Evolutionary conservation across 345 rosid genomes (phyloP).

Genomic region (Citrus australasica): DNA sequence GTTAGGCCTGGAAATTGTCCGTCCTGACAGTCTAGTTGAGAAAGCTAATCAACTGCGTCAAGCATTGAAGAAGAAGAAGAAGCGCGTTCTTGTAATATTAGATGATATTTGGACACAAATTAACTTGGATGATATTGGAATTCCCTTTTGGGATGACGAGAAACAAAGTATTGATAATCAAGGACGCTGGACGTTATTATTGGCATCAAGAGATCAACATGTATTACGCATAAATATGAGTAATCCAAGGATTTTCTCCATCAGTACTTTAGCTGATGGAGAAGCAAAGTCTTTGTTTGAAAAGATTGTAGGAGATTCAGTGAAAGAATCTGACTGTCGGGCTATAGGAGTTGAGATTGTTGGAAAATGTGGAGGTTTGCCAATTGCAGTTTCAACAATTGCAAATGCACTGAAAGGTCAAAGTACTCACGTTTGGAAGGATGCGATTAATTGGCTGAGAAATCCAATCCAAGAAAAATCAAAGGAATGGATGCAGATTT

Average conservation of each 20-base stretch:
- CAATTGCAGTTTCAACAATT: slow-evolving; percentile 9
- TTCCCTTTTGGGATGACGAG: neutral
- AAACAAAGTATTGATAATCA: neutral
- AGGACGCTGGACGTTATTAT: slow-evolving; percentile 13
- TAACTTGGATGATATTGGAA: neutral
- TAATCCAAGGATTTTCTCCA: neutral
- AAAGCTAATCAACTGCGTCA: neutral
- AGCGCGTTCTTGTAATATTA: neutral
- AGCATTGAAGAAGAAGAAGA: slow-evolving; percentile 6
- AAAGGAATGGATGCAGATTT: neutral
- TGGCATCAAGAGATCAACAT: slow-evolving; percentile 17
- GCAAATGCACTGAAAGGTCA: slow-evolving; percentile 10
- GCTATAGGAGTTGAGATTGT: neutral
- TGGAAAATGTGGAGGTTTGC: slow-evolving; percentile 17
- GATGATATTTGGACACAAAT: slow-evolving; percentile 2
- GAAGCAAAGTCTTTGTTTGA: slow-evolving; percentile 15
- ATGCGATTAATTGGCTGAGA: neutral
- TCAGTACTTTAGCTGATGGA: neutral
- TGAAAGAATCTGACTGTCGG: neutral
- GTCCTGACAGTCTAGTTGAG: neutral
- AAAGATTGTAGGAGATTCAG: neutral
- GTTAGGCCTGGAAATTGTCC: slow-evolving; percentile 3
- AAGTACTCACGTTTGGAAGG: neutral
- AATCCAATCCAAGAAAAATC: neutral
- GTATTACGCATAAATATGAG: slow-evolving; percentile 16